These are phyloP conservation scores for Tagetes patula DNA, from an alignment of 129 eudicot genomes.

Conservation along the genomic window DNA sequence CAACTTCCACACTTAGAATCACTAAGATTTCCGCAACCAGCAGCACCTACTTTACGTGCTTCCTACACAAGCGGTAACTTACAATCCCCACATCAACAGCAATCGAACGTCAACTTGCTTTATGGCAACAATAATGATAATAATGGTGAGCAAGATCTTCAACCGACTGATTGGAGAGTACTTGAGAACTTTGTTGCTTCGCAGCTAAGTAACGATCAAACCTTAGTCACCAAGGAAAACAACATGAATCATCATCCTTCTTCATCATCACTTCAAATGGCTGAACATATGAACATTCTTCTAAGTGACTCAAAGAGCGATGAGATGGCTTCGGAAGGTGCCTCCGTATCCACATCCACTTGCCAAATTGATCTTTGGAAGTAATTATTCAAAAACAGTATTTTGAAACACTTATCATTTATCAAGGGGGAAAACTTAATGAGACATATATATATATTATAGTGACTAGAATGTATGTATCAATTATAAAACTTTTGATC, in stretches of 20 bases:
- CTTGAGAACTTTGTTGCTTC: slow-evolving; percentile 55
- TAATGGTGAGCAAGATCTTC: slow-evolving; percentile 31
- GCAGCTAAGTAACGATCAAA: slow-evolving; percentile 43
- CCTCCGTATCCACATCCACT: slow-evolving; percentile 43
- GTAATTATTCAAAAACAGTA: slow-evolving; percentile 20
- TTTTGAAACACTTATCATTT: slow-evolving; percentile 18
- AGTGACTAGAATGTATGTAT: slow-evolving; percentile 29
- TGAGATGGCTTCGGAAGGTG: slow-evolving; percentile 43
- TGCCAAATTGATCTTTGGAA: slow-evolving; percentile 55
- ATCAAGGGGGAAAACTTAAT: slow-evolving; percentile 6
- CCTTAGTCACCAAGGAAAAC: slow-evolving; percentile 26
- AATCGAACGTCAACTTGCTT: slow-evolving; percentile 29
- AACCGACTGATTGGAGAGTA: slow-evolving; percentile 52
- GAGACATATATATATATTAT: slow-evolving; percentile 26
- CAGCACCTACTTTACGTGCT: slow-evolving; percentile 26
- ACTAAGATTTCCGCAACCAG: slow-evolving; percentile 40
- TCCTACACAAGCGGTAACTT: slow-evolving; percentile 11
- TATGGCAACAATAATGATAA: slow-evolving; percentile 21
- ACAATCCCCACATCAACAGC: slow-evolving; percentile 28
- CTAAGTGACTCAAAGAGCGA: slow-evolving; percentile 45
- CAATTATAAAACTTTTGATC: slow-evolving; percentile 33
- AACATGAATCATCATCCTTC: slow-evolving; percentile 24
- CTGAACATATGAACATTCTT: slow-evolving; percentile 47
- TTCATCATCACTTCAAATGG: slow-evolving; percentile 29
- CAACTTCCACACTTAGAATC: slow-evolving; percentile 51